Conservation (phyloP, 2,329 filamentous ascomycete genomes). For the Lojkania enalia region DNA sequence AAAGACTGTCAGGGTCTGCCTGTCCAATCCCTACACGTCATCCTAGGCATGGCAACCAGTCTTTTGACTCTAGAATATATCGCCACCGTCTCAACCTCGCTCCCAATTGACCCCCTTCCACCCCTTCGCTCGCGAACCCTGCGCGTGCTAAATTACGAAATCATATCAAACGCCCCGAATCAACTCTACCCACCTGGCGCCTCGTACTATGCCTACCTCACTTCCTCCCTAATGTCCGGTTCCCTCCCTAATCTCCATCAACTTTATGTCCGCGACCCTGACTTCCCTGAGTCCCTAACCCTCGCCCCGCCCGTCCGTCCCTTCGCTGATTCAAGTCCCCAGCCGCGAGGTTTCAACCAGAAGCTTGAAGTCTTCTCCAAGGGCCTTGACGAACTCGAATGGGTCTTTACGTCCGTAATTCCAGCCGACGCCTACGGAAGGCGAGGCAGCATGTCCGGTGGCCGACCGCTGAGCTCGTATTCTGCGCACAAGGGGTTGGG, state of each 20-base stretch:
- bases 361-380: conserved; percentile 67
- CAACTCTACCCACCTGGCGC: conserved; percentile 57
- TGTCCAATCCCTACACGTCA: conserved; percentile 61
- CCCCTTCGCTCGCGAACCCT: conserved; percentile 71
- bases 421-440: conserved; percentile 51
- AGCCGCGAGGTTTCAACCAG: conserved; percentile 53
- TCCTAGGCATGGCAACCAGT: conserved; percentile 61
- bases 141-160: conserved; percentile 77
- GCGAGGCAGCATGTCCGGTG: conserved; percentile 46
- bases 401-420: conserved; percentile 66
- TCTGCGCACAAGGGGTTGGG: conserved; percentile 53
- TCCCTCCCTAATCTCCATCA: conserved; percentile 72
- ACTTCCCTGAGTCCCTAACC: conserved; percentile 79
- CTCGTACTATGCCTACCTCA: conserved; percentile 83
- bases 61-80: conserved; percentile 63
- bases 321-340: conserved; percentile 49
- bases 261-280: conserved; percentile 83
- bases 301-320: conserved; percentile 66
- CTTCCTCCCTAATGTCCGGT: conserved; percentile 76
- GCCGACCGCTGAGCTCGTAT: conserved; percentile 51
- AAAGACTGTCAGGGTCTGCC: conserved; percentile 69
- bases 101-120: conserved; percentile 61
- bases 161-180: conserved; percentile 65
- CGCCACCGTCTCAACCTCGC: conserved; percentile 59
- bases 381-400: conserved; percentile 67